Percentiles rank a stretch among this genome's conserved stretches.
phyloP scores from a whole-genome alignment of 345 rosid genomes.

The Aquilaria yunnanensis region DNA sequence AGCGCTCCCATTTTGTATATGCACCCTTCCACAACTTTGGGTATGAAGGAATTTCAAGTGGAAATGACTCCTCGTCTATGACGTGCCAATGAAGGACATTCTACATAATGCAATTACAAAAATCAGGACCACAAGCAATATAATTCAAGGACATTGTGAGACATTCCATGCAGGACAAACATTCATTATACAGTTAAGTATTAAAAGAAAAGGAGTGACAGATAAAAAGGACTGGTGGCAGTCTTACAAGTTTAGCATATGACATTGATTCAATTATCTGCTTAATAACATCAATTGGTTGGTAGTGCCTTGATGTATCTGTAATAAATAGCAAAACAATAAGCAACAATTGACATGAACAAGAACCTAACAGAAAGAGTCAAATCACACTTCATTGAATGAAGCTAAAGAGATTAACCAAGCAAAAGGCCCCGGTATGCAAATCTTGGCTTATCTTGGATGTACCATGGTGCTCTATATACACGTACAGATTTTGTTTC shows the following conservation, averaged over 20 bases:
- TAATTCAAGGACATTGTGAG: not conserved
- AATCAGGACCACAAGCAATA: constrained; percentile 20
- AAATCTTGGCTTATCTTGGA: constrained; percentile 84
- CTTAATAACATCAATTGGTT: constrained; percentile 72
- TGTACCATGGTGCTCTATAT: constrained; percentile 81
- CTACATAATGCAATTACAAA: constrained; percentile 48
- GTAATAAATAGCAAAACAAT: constrained; percentile 23
- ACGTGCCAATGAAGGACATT: constrained; percentile 99
- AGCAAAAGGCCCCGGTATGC: constrained; percentile 74
- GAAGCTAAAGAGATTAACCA: constrained; percentile 33
- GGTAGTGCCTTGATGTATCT: constrained; percentile 94
- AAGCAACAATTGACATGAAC: constrained; percentile 5
- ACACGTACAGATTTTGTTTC: constrained; percentile 56
- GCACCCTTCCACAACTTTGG: constrained; percentile 92
- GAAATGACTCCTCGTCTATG: constrained; percentile 87
- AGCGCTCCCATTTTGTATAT: constrained; percentile 83
- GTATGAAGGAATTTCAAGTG: constrained; percentile 77
- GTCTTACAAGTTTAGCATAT: constrained; percentile 87
- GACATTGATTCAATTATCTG: constrained; percentile 89
- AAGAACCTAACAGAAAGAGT: not conserved
- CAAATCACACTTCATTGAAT: not conserved
- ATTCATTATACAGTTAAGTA: too few species aligned
- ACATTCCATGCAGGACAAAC: too few species aligned
- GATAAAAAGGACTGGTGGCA: constrained; percentile 12
- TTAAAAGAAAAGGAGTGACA: not conserved